Evolutionary conservation across 768 basidiomycete species (phyloP), one percentile per base, ranked within the genome.

Genomic region (Boletus rubescentipes): DNA sequence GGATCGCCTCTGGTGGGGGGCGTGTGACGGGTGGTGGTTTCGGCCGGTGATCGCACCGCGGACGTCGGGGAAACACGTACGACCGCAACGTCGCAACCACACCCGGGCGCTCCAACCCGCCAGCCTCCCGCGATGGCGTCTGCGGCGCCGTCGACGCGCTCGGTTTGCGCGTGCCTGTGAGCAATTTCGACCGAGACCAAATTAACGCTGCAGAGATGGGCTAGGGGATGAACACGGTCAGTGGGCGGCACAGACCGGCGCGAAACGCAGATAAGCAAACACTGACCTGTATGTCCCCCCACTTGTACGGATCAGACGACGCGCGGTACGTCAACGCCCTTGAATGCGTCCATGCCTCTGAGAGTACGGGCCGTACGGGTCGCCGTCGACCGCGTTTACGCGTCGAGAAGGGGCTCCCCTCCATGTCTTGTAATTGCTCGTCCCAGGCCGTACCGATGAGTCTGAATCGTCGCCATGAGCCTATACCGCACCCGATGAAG

Each of bases 401-500:
- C 1, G 39, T 7, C 0, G 32, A 15, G 39, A 58, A 52, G 5
- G 48, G 10, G 16, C 21, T 39, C 1, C 53, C 57, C 0, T 61
- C 63, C 44, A 64, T 53, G 39, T 47, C 57, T 29, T 61, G 62
- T 16, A 66, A 11, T 2, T 43, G 55, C 0, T 42, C 51, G n/a
- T 66, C 66, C 64, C 64, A 70, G 0, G 54, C 53, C 0, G 59
- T 52, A 23, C 59, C 56, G 12, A 58, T 8, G 14, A 66, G 45
- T 38, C 53, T 54, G 38, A 70, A 62, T 16, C 80, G 65, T 41
- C 79, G 67, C 54, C 82, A 72, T 16, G 80, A 75, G 44, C 76
- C 71, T 15, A 84, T 59, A 9, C 79, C 80, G 46, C 80, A 82
- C 4, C 73, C 77, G 9, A 82, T 68, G 49, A 83, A 82, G 44